Base-by-base conservation (phyloP, 2,329 filamentous ascomycete species). In the Aplosporella prunicola region DNA sequence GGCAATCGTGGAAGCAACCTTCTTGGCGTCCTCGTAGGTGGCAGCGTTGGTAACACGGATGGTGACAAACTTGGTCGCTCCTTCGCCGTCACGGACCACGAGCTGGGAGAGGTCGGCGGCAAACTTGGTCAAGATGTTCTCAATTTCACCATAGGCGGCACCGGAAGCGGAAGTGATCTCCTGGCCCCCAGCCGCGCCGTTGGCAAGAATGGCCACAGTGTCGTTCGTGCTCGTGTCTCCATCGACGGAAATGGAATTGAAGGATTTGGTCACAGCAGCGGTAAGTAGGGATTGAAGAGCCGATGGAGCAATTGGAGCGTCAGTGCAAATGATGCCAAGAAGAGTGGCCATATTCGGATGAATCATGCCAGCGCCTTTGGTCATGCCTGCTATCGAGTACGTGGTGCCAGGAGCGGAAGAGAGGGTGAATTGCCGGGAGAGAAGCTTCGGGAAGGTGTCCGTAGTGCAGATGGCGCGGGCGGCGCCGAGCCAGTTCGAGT, bases 291-390 rank as follows among this genome's bases (percentile, higher is more conserved):
- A 61, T 32, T 78, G 75, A 42, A 95, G 74, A 8, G 81, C 71
- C 1, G 62, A 56, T 3, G 82, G 69, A 0, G 77, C 71, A 51
- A 96, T 75, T 20, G 87, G 82, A 1, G 82, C 89, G 51, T 98
- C 91, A 10, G 91, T 98, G 52, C 85, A 87, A 52, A 96, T 74
- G 43, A 96, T 82, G 37, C 85, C 87, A 23, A 98, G 77, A 22
- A 96, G 74, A 1, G 91, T 98, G 20, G 87, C 91, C 88, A 98
- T 94, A 68, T 98, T 96, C 32, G 91, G 91, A 56, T 95, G 88
- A 59, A 98, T 94, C 91, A 98, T 98, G 54, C 91, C 91, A 5
- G 91, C 91, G 40, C 91, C 91, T 67, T 98, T 98, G 53, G 89
- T 93, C 77, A 93, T 93, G 50, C 91, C 91, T 9, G 85, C 87